Base-by-base conservation (phyloP, 345 rosid species). In the Bruguiera gymnorhiza region DNA sequence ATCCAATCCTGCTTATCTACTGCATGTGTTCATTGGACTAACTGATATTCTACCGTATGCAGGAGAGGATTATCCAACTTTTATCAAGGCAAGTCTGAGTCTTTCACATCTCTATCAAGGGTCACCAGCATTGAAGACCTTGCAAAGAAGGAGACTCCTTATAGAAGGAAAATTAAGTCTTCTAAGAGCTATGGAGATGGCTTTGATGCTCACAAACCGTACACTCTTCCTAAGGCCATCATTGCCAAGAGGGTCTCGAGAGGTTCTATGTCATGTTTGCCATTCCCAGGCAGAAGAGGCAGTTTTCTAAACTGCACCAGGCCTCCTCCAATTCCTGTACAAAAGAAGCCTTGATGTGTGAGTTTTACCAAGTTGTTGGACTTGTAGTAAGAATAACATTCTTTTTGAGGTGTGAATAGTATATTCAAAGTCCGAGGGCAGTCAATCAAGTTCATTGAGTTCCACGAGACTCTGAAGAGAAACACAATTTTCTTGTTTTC, bases 61-160 rank as follows among this genome's bases (percentile, higher is more conserved):
- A 91, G 96, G 78, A 82, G 90, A 66, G 97, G 96, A 21, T 74
- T 94, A 24, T 94, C 98, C 32, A 87, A 84, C 64, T 88, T 74
- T 70, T 94, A 89, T 46, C 70, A 86, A 53, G 98, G 98, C 63
- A 89, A 84, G 75, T 88, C 95, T 4, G 90, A 87, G 26, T 94
- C 98, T 19, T 94, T 86, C 70, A 83, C 97, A 69, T 89, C 90
- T 70, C 73, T 94, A 71, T 84, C 82, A 52, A 83, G 80, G n/a
- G 95, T 84, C 61, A 82, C 70, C 73, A 85, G 83, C 80, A 65
- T 79, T 13, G 97, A 87, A 67, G 89, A 89, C 65, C 82, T 89
- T 43, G 69, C 69, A 67, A 91, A 91, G 83, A 89, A 76, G 75
- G 79, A 76, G 23, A 70, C 51, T 29, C 76, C 77, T 6, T 73